Percentiles rank a stretch among this genome's conserved stretches.
These are phyloP conservation scores for Dipteronia sinensis DNA, from an alignment of 345 rosid genomes.

Conservation along the genomic window DNA sequence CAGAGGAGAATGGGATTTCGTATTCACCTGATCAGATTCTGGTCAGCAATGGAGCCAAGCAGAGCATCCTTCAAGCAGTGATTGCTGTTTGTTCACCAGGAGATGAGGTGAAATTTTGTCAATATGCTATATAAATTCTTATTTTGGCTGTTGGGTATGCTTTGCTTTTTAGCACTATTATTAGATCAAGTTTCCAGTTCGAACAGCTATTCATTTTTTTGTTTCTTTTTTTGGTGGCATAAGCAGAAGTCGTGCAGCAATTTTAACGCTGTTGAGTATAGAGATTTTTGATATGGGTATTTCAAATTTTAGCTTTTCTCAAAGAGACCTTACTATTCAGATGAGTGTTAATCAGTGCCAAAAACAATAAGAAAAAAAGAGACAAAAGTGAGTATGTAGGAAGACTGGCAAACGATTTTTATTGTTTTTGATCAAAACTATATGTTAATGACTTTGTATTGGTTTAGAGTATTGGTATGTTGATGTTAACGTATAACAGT, in stretches of 20 bases:
- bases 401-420: not conserved
- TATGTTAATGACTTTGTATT: not conserved
- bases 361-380: not conserved
- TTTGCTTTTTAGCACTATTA: not conserved
- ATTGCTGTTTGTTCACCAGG: slow-evolving; percentile 95
- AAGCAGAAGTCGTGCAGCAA: not conserved
- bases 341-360: not conserved
- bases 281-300: not conserved
- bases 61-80: slow-evolving; percentile 73
- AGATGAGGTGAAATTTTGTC: slow-evolving; percentile 68
- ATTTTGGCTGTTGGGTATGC: not conserved
- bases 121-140: not conserved
- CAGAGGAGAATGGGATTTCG: slow-evolving; percentile 87
- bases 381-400: not conserved
- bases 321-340: not conserved
- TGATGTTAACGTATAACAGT: not conserved
- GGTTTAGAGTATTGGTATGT: not conserved
- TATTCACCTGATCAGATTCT: slow-evolving; percentile 83
- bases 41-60: slow-evolving; percentile 98
- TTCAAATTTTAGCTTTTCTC: not conserved
- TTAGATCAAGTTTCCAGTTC: not conserved
- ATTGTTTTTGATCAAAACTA: not conserved
- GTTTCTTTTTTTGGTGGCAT: not conserved
- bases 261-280: not conserved
- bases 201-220: not conserved